Percentiles rank a stretch among this genome's conserved stretches.
These are phyloP conservation scores for Cudoniella acicularis DNA, from an alignment of 495 filamentous ascomycete species.

Conservation along the genomic window DNA sequence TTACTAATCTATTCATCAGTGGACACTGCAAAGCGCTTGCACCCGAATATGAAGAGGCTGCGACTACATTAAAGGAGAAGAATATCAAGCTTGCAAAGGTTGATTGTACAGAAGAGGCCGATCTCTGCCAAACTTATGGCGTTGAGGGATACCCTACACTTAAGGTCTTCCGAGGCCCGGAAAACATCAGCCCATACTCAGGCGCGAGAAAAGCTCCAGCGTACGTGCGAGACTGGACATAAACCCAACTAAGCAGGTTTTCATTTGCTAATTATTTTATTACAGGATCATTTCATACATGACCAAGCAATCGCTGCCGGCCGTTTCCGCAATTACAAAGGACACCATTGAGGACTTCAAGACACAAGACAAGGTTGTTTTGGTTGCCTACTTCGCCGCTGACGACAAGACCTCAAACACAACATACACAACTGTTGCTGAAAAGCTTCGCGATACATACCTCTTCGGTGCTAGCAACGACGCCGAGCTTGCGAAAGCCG, in stretches of 20 bases:
- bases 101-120: conserved; percentile 92
- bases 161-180: conserved; percentile 96
- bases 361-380: conserved; percentile 92
- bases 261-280: conserved; percentile 26
- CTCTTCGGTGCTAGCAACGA: conserved; percentile 88
- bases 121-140: conserved; percentile 83
- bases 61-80: conserved; percentile 92
- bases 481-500: conserved; percentile 77
- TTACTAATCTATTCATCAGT: conserved; percentile 33
- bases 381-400: conserved; percentile 81
- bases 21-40: conserved; percentile 84
- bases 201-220: conserved; percentile 87
- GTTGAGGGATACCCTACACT: conserved; percentile 97
- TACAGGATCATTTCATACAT: conserved; percentile 93
- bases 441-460: conserved; percentile 82
- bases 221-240: conserved; percentile 55
- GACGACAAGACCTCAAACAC: conserved; percentile 83
- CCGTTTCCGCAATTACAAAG: conserved; percentile 75
- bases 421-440: conserved; percentile 74
- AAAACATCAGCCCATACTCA: conserved; percentile 76
- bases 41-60: conserved; percentile 85
- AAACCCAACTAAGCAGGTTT: background rate
- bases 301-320: conserved; percentile 95
- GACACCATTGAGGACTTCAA: conserved; percentile 93
- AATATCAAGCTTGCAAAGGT: conserved; percentile 89